Conservation (phyloP, 1,139 yeast species). For the Geotrichum bryndzae region DNA sequence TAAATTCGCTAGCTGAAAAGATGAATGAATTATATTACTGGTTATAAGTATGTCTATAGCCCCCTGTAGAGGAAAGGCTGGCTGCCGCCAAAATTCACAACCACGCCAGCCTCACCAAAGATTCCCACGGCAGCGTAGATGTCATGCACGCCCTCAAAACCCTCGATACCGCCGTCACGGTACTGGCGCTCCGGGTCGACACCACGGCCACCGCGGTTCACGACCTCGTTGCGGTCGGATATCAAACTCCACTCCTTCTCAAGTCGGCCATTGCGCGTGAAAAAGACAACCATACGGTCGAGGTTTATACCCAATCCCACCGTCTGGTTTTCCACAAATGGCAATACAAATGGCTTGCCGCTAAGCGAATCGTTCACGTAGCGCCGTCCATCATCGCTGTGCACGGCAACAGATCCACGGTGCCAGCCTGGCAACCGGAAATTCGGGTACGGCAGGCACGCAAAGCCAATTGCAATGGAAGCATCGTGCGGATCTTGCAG, state of each 20-base stretch:
- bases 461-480: constrained; percentile 28
- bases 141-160: constrained; percentile 25
- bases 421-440: constrained; percentile 33
- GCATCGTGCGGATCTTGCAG: constrained; percentile 23
- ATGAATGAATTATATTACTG: not conserved
- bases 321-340: constrained; percentile 25
- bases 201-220: constrained; percentile 11
- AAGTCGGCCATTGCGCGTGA: constrained; percentile 24
- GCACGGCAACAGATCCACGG: constrained; percentile 31
- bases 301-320: constrained; percentile 29
- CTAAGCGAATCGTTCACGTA: constrained; percentile 27
- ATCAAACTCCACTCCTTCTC: constrained; percentile 26
- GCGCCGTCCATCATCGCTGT: constrained; percentile 31
- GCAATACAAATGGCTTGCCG: constrained; percentile 26
- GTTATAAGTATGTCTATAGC: not conserved
- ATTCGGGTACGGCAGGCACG: constrained; percentile 29
- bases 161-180: constrained; percentile 25
- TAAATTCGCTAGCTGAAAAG: not conserved
- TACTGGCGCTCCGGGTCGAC: constrained; percentile 22
- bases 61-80: constrained; percentile 2
- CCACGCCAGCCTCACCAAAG: constrained; percentile 27
- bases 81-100: constrained; percentile 23
- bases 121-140: constrained; percentile 30
- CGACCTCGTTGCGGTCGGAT: constrained; percentile 17
- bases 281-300: constrained; percentile 21